Percentiles rank a stretch among this genome's conserved stretches.
Evolutionary conservation across 2,329 filamentous ascomycete species (phyloP).

Genomic region (Davidsoniella australis): DNA sequence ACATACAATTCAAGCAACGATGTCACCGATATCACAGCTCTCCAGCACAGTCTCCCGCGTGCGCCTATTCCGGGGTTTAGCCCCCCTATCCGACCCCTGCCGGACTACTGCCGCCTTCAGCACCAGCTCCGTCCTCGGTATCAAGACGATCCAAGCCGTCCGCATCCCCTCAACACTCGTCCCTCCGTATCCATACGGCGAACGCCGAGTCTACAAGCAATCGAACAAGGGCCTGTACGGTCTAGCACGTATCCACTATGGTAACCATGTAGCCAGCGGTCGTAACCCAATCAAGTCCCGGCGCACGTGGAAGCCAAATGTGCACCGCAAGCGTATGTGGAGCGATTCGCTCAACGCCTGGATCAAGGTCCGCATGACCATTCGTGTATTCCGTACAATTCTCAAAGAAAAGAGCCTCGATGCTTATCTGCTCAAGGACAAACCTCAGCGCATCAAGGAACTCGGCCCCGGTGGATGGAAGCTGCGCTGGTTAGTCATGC

Average conservation of each 20-base stretch:
- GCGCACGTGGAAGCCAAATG: constrained; percentile 60
- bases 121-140: constrained; percentile 20
- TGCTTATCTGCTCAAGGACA: constrained; percentile 73
- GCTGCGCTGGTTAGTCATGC: constrained; percentile 78
- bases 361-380: constrained; percentile 51
- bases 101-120: constrained; percentile 18
- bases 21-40: constrained; percentile 1
- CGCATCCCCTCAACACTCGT: constrained; percentile 33
- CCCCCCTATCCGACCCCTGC: neutral
- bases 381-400: constrained; percentile 55
- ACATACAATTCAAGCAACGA: neutral
- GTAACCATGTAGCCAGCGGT: constrained; percentile 58
- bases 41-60: neutral
- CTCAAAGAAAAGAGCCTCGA: constrained; percentile 80
- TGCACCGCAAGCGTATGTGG: constrained; percentile 51
- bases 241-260: constrained; percentile 52
- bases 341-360: constrained; percentile 42
- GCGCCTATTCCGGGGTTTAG: neutral
- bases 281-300: constrained; percentile 53
- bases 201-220: constrained; percentile 58
- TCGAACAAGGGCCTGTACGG: constrained; percentile 62
- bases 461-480: constrained; percentile 83
- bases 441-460: constrained; percentile 62
- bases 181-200: constrained; percentile 57
- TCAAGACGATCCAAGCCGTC: constrained; percentile 26